Base-by-base conservation (phyloP, 306 rosid genomes). In the Senna siamea region DNA sequence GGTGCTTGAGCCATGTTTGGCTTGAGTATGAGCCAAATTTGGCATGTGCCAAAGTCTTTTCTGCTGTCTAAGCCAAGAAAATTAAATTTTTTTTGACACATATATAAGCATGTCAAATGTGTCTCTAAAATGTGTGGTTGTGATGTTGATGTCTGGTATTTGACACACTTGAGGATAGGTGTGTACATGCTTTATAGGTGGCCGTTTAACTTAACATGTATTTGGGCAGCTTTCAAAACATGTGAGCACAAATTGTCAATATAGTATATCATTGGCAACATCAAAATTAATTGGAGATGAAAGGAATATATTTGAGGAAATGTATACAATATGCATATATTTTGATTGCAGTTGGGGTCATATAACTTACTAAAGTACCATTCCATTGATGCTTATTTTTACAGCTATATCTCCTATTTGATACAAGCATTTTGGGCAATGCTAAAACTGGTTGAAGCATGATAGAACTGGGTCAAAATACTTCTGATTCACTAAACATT, bases 261-360 rank as follows among this genome's bases (percentile, higher is more conserved):
- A 20, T 28, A 9, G 12, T 59, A n/a, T 20, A 43, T 26, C 69
- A 54, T 46, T 53, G 43, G 78, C 17, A 48, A 38, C 17, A 6
- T 57, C 19, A 69, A 19, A 62, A 62, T 69, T 53, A 60, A 53
- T 28, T 62, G 9, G 83, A 74, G 76, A 69, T 73, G 57, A 28
- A 53, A 35, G 43, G 66, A 55, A n/a, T 66, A 8, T 66, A 4
- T 32, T 40, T 52, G 28, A 35, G 62, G 23, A 40, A 38, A 40
- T 69, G 46, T 51, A 26, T 67, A 7, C n/a, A 74, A 69, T 9
- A 8, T 52, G 18, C 40, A 43, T 70, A 56, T 70, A 19, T 11
- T 26, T 35, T 37, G 46, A 55, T 64, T 76, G 46, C 7, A 9
- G 65, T 17, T 71, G 67, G 20, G 50, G 17, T 64, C 51, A 26